phyloP scores from a whole-genome alignment of 345 rosid genomes.

The Corchorus olitorius region DNA sequence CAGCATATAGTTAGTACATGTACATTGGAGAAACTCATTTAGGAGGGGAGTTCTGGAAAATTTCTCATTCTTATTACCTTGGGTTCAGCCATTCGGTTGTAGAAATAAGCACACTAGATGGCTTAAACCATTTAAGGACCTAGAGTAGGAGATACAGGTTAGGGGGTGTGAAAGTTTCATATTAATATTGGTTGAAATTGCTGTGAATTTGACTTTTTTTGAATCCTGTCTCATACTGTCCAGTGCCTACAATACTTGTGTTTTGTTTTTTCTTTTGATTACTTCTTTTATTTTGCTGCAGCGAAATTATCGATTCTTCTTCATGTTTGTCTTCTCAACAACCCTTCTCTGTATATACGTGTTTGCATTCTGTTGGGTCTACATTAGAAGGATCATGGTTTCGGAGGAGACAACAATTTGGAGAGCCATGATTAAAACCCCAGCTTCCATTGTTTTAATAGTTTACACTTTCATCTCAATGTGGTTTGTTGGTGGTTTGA shows the following conservation, averaged over 20 bases:
- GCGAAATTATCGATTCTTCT: constrained; percentile 98
- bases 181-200: neutral
- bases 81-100: neutral
- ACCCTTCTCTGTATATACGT: constrained; percentile 88
- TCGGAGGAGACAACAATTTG: constrained; percentile 60
- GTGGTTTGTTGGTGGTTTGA: constrained; percentile 99
- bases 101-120: neutral
- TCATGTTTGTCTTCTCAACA: constrained; percentile 86
- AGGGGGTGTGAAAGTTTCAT: neutral
- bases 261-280: neutral
- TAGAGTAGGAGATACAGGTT: neutral
- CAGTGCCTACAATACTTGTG: neutral
- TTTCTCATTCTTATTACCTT: neutral
- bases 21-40: neutral
- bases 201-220: neutral
- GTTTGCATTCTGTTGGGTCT: constrained; percentile 95
- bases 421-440: constrained; percentile 71
- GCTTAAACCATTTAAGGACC: constrained; percentile 2
- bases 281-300: constrained; percentile 42
- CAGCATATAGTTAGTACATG: neutral
- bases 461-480: constrained; percentile 85
- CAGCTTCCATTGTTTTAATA: constrained; percentile 83
- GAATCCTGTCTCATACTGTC: neutral
- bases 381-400: constrained; percentile 73
- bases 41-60: neutral